Conservation (phyloP, 345 rosid genomes). For the Atalantia buxifolia region DNA sequence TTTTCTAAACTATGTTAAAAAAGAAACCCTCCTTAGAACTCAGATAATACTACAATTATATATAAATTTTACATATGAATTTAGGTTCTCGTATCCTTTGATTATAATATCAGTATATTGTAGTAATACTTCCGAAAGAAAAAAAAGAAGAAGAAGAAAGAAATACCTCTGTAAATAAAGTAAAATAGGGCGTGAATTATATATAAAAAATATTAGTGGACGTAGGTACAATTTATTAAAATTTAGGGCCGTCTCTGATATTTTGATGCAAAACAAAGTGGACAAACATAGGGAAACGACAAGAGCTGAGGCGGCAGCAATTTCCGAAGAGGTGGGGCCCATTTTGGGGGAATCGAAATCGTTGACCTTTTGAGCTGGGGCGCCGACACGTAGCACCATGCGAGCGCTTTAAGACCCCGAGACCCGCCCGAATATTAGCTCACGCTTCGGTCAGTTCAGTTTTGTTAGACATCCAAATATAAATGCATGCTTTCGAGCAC, state of each 20-base stretch:
- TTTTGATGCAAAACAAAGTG: neutral
- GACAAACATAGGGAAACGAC: neutral
- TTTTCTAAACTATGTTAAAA: too few relatives aligned
- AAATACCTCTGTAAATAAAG: neutral
- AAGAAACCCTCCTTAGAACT: too few relatives aligned
- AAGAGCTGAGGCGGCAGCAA: neutral
- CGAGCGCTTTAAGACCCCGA: neutral
- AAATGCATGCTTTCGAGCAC: too few relatives aligned
- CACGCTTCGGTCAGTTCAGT: too few relatives aligned
- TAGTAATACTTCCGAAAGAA: too few relatives aligned
- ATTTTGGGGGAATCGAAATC: neutral
- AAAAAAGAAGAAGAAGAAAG: too few relatives aligned
- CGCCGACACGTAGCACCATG: neutral
- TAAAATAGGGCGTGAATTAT: neutral
- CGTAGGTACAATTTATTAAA: neutral
- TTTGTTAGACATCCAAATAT: too few relatives aligned
- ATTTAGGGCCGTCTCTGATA: neutral
- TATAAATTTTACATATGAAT: too few relatives aligned
- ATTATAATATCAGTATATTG: too few relatives aligned
- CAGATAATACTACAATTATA: too few relatives aligned
- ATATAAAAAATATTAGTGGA: neutral
- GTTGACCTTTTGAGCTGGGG: neutral
- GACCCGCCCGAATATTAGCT: neutral
- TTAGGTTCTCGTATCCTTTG: neutral
- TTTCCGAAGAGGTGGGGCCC: neutral